Base-by-base conservation (phyloP, 139 green algal species). In the Trebouxia sp. region DNA sequence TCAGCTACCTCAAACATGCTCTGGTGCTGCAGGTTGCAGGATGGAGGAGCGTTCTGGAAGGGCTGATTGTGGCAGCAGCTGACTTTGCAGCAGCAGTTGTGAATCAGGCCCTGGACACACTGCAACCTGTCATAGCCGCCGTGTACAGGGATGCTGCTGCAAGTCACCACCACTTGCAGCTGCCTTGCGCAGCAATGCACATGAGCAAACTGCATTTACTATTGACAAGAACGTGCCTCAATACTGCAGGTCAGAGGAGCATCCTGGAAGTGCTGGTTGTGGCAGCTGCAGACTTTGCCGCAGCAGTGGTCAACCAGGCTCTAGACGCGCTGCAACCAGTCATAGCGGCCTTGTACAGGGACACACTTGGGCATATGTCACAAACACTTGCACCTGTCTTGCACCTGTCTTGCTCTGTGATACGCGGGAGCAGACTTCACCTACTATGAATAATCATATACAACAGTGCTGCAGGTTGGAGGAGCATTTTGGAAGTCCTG, bases 291-390 rank as follows among this genome's bases (percentile, higher is more conserved):
- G 93, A 97, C 84, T 1, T 38, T 35, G 47, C 69, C 10, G 38
- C 84, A 20, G 56, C 70, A 38, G 89, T 96, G 42, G 88, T 91
- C 24, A 79, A 85, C 10, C 82, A 92, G 72, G 87, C 89, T n/a
- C 58, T 94, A 56, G 88, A 88, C 15, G 88, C 88, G 11, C 41
- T 96, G 65, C 81, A 87, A 67, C 82, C 83, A 1, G 88, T 91
- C 6, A 86, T 93, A 15, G 87, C 91, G 41, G 84, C 86, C 4
- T 83, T 95, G 65, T 95, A 87, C 80, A 32, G 48, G 6, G 81
- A 69, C n/a, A n/a, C n/a, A n/a, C n/a, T n/a, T n/a, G n/a, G n/a
- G n/a, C n/a, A n/a, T n/a, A n/a, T n/a, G n/a, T n/a, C n/a, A n/a
- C n/a, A n/a, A n/a, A n/a, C n/a, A n/a, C n/a, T n/a, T n/a, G n/a